phyloP scores from a whole-genome alignment of 148 eudicot species.

The Agrostemma githago region DNA sequence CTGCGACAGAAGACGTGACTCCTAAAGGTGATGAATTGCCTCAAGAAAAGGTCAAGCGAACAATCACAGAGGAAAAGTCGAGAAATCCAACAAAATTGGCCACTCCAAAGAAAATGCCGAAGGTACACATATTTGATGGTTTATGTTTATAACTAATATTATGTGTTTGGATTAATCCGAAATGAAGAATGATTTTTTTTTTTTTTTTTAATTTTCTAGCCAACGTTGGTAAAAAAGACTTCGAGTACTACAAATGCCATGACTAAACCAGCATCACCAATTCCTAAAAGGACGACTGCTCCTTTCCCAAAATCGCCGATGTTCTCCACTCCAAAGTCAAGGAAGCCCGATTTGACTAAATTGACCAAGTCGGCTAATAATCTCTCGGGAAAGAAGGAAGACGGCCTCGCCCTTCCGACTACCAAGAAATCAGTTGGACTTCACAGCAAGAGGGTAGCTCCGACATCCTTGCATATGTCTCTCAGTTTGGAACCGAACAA shows the following conservation, averaged over 20 bases:
- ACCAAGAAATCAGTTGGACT: slow-evolving; percentile 37
- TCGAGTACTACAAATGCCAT: slow-evolving; percentile 27
- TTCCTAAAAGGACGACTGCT: background rate
- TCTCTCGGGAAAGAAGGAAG: slow-evolving; percentile 40
- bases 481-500: slow-evolving; percentile 45
- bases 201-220: slow-evolving; percentile 24
- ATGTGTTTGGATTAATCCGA: no score
- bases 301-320: slow-evolving; percentile 30
- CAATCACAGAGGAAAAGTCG: background rate
- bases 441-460: slow-evolving; percentile 42
- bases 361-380: slow-evolving; percentile 31
- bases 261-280: slow-evolving; percentile 39
- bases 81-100: background rate
- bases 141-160: no score
- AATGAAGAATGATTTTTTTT: background rate
- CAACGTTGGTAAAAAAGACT: slow-evolving; percentile 34
- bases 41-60: background rate
- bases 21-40: background rate
- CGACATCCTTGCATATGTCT: slow-evolving; percentile 76
- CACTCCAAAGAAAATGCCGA: background rate
- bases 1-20: background rate
- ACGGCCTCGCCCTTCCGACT: slow-evolving; percentile 29
- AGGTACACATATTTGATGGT: background rate
- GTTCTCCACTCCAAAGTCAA: slow-evolving; percentile 38
- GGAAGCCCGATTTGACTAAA: slow-evolving; percentile 38